phyloP scores from a whole-genome alignment of 441 rosid genomes.

The Erysimum cheiri region DNA sequence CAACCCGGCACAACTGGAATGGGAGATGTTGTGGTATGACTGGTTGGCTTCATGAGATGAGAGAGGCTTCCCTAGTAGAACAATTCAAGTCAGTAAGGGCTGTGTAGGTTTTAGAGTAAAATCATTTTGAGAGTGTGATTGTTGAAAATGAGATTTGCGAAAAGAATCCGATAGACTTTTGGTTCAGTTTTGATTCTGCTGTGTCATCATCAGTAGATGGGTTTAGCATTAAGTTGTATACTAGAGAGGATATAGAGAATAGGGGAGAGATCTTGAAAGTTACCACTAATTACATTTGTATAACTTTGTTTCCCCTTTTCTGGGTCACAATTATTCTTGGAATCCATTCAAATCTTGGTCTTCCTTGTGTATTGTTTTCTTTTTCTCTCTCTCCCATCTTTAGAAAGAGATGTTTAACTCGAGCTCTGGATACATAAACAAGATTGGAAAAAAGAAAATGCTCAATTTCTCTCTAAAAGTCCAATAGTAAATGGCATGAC shows the following conservation, averaged over 20 bases:
- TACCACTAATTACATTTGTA: slow-evolving; percentile 39
- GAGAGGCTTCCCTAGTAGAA: slow-evolving; percentile 16
- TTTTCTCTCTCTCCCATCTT: not conserved
- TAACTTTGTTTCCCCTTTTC: slow-evolving; percentile 24
- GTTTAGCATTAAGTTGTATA: slow-evolving; percentile 43
- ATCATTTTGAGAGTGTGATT: slow-evolving; percentile 28
- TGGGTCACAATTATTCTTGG: slow-evolving; percentile 34
- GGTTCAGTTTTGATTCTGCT: slow-evolving; percentile 54
- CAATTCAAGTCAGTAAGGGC: slow-evolving; percentile 22
- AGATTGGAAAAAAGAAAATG: not conserved
- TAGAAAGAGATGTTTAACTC: not conserved
- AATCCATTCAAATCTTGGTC: slow-evolving; percentile 26
- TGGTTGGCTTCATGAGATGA: slow-evolving; percentile 26
- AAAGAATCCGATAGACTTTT: slow-evolving; percentile 24
- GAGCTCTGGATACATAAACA: not conserved
- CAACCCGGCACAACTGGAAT: slow-evolving; percentile 29
- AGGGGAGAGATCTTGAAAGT: slow-evolving; percentile 24
- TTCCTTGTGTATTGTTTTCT: not conserved
- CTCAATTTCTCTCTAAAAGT: not conserved
- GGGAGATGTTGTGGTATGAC: slow-evolving; percentile 34
- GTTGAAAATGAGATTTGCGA: slow-evolving; percentile 37
- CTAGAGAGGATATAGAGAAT: slow-evolving; percentile 40
- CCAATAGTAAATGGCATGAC: not conserved
- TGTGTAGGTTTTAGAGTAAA: slow-evolving; percentile 35
- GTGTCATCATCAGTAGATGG: slow-evolving; percentile 37